Evolutionary conservation across 2,329 filamentous ascomycete species (phyloP).

Genomic region (Hymenoscyphus scutula): DNA sequence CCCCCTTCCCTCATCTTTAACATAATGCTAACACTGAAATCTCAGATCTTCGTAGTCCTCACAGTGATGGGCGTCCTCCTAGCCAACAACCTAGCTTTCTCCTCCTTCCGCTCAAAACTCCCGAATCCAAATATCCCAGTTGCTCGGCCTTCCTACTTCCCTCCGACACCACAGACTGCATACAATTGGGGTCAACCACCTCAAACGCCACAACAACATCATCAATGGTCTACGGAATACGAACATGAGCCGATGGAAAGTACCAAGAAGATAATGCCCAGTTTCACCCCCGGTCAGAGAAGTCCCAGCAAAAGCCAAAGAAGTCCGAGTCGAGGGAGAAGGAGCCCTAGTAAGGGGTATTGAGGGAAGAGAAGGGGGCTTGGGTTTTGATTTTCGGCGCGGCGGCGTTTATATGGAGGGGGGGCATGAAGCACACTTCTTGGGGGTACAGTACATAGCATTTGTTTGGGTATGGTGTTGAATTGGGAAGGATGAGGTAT

Average conservation of each 20-base stretch:
- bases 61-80: constrained; percentile 48
- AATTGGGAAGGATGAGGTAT: too few species aligned
- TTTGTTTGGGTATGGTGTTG: too few species aligned
- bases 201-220: constrained; percentile 27
- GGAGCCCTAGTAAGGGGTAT: constrained; percentile 17
- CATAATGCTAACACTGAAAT: constrained; percentile 13
- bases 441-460: neutral
- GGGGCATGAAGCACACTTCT: too few species aligned
- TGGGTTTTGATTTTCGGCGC: neutral
- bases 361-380: neutral
- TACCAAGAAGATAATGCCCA: constrained; percentile 32
- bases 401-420: too few species aligned
- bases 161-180: constrained; percentile 21
- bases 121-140: constrained; percentile 30
- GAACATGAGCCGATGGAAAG: constrained; percentile 23
- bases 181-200: constrained; percentile 32
- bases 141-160: constrained; percentile 32
- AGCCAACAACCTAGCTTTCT: constrained; percentile 51
- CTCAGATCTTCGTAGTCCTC: constrained; percentile 51
- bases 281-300: constrained; percentile 27
- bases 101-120: constrained; percentile 33
- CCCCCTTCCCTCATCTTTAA: neutral
- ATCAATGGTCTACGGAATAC: constrained; percentile 17
- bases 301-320: constrained; percentile 33
- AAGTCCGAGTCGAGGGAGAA: constrained; percentile 29